These are phyloP conservation scores for Cardamine occulta DNA, from an alignment of 345 rosid genomes.

Conservation along the genomic window DNA sequence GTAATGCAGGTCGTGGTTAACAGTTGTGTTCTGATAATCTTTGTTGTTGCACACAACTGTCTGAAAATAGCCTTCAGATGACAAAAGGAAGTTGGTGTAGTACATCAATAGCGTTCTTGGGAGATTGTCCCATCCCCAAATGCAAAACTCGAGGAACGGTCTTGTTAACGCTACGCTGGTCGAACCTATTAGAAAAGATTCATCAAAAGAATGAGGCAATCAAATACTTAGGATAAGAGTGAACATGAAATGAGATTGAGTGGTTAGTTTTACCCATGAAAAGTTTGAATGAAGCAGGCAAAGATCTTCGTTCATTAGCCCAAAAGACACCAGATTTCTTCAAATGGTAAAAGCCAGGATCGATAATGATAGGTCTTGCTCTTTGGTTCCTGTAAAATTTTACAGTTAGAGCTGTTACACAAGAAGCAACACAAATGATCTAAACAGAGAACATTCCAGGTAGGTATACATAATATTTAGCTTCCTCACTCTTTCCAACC, in stretches of 20 bases:
- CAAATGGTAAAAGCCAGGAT: constrained; percentile 88
- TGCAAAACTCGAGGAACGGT: constrained; percentile 83
- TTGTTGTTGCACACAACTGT: constrained; percentile 89
- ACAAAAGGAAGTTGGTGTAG: constrained; percentile 80
- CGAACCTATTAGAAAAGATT: constrained; percentile 59
- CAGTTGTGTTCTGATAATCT: constrained; percentile 84
- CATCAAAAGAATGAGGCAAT: neutral
- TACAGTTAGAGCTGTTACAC: constrained; percentile 3
- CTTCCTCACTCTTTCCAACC: constrained; percentile 96
- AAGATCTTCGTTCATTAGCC: constrained; percentile 83
- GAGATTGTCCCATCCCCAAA: constrained; percentile 98
- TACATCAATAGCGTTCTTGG: constrained; percentile 93
- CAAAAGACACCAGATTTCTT: constrained; percentile 84
- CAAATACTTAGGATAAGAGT: neutral
- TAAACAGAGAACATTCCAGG: constrained; percentile 19
- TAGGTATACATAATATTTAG: constrained; percentile 39
- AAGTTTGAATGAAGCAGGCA: constrained; percentile 90
- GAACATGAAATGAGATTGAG: constrained; percentile 4
- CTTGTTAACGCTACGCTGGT: constrained; percentile 74
- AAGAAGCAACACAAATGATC: neutral
- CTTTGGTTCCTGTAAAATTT: constrained; percentile 61
- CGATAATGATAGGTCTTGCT: constrained; percentile 87
- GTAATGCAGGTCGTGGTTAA: constrained; percentile 85
- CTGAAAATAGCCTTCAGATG: constrained; percentile 90
- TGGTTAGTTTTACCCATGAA: constrained; percentile 66